phyloP scores from a whole-genome alignment of 2,329 filamentous ascomycete species.

The Pleurostoma richardsiae region DNA sequence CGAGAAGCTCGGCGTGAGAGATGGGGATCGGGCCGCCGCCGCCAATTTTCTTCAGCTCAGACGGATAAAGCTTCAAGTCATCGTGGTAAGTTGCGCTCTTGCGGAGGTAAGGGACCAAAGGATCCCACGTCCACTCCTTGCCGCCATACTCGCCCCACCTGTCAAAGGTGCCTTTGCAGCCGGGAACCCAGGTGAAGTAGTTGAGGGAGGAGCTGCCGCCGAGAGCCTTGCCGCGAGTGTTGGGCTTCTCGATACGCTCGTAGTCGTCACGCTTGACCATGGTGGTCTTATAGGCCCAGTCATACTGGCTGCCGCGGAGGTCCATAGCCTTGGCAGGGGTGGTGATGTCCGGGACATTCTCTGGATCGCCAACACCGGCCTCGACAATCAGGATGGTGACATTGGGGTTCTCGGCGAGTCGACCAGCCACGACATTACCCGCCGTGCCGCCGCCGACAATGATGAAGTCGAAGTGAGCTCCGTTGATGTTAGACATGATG shows the following conservation, averaged over 20 bases:
- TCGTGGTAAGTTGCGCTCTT: slow-evolving; percentile 56
- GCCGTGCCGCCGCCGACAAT: slow-evolving; percentile 38
- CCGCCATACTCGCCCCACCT: slow-evolving; percentile 70
- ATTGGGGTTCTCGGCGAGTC: slow-evolving; percentile 44
- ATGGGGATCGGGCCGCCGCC: slow-evolving; percentile 46
- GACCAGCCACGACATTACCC: slow-evolving; percentile 41
- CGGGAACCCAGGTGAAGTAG: slow-evolving; percentile 61
- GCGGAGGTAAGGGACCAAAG: slow-evolving; percentile 42
- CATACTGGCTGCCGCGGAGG: slow-evolving; percentile 48
- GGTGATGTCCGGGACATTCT: slow-evolving; percentile 43
- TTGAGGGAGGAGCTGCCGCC: slow-evolving; percentile 55
- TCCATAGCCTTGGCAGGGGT: slow-evolving; percentile 49
- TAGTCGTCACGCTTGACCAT: slow-evolving; percentile 56
- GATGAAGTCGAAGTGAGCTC: slow-evolving; percentile 30
- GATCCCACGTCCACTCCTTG: slow-evolving; percentile 58
- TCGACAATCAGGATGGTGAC: slow-evolving; percentile 41
- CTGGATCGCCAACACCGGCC: slow-evolving; percentile 41
- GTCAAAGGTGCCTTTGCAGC: slow-evolving; percentile 55
- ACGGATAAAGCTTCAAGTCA: slow-evolving; percentile 37
- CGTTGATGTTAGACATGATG: slow-evolving; percentile 11
- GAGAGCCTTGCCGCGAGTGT: slow-evolving; percentile 54
- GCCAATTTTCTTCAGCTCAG: slow-evolving; percentile 45
- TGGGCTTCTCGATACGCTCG: slow-evolving; percentile 57
- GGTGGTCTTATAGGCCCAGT: slow-evolving; percentile 58
- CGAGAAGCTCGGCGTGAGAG: slow-evolving; percentile 47